Base-by-base conservation (phyloP, 2,329 filamentous ascomycete genomes). In the Colletotrichum sp. region DNA sequence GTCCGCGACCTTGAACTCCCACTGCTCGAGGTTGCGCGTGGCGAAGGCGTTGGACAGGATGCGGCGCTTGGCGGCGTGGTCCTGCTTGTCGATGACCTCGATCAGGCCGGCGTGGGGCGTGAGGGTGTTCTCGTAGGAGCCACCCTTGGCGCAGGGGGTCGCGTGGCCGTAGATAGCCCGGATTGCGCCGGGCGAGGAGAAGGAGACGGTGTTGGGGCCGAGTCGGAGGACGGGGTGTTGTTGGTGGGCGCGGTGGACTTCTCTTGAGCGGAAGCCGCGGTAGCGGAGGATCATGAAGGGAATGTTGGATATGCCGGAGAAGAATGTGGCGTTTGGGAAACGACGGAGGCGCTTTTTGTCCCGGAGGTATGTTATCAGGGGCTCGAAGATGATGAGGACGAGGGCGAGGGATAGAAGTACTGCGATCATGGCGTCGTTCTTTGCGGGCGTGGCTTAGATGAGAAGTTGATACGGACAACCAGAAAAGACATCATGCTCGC, bases 1-100 rank as follows among this genome's bases (percentile, higher is more conserved):
- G 76, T 91, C 88, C 15, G 87, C 87, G 8, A 91, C 88, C 78
- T 90, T 91, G 81, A 86, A 86, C 78, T 90, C 89, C 89, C 89
- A 90, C 6, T 83, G 84, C 79, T 90, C 88, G 2, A 90, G 86
- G 76, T 90, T 90, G 81, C 89, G 88, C 63, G 89, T 79, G 0
- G 89, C 89, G 72, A 89, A 90, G 1, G 89, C 89, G 0, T 85
- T 84, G 4, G 88, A 87, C 4, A 91, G 80, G 2, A 89, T 83
- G 71, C 88, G 87, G 28, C 89, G 86, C 80, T 90, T 90, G 15
- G 86, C 83, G 3, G 86, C 84, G 76, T 91, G 90, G 6, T 90
- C 88, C 9, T 82, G 79, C 81, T 88, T 89, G 79, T 91, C 88
- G 9, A 88, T 79, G 5, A 89, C 88, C 79, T 91, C 89, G 30